Base-by-base conservation (phyloP, 2,329 filamentous ascomycete species). In the Tolypocladium tropicale region DNA sequence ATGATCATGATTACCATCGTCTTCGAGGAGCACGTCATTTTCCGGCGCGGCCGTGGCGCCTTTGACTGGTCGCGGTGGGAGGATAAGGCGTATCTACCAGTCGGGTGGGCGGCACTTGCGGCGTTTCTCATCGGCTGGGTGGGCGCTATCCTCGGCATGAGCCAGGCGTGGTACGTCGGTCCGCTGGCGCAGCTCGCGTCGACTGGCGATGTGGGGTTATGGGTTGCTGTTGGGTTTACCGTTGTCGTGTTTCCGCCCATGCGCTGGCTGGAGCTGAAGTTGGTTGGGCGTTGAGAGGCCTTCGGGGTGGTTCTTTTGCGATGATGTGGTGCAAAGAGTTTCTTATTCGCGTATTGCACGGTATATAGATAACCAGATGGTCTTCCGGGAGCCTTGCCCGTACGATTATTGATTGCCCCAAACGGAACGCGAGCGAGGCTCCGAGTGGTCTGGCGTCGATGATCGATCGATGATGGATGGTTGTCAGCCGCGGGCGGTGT, bases 151-250 rank as follows among this genome's bases (percentile, higher is more conserved):
- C 78, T 82, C 0, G 77, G 78, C 7, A 84, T 84, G 77, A 75
- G 72, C 2, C 79, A 83, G 63, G 76, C 74, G 1, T 84, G 81
- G 80, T 84, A 78, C 55, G 75, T 76, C 4, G 82, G 82, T 0
- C 81, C 81, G 0, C 77, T 84, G 59, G 81, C 81, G 0, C 66
- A 72, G 64, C 72, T 81, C 33, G 83, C 84, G 2, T 59, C 55
- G 78, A 82, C 43, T 68, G 74, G 56, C 64, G 74, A 70, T 30
- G 73, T 70, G 53, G 82, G 81, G 23, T 68, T 78, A 36, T 76
- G 74, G 4, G 83, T 89, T 60, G 85, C 88, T 67, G 67, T 88
- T 52, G 85, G 77, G 0, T 88, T 89, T 65, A 76, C 73, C 1
- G 85, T 89, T 62, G 68, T 70, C 1, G 52, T 60, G 0, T 70